Evolutionary conservation across 2,329 filamentous ascomycete species (phyloP), one percentile per base, ranked within the genome.

Genomic region (Niveomyces coronatus): DNA sequence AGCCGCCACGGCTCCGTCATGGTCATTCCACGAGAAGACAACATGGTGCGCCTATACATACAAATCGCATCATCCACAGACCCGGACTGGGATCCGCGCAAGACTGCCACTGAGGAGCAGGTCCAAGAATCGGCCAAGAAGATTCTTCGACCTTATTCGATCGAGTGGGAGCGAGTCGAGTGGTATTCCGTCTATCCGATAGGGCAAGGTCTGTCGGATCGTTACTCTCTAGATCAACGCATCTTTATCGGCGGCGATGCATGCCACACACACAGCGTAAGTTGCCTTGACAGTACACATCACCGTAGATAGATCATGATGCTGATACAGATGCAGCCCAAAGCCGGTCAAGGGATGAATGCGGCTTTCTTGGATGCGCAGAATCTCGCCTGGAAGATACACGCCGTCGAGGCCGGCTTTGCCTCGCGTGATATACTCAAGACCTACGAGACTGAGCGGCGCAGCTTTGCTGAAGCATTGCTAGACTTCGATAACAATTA

Each of bases 331-430:
- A 10, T 9, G 70, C 50, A 77, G 73, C 81, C 81, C 26, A 85
- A 85, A 64, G 82, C 81, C 22, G 82, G 82, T 2, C 82, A 85
- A 57, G 82, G 82, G 20, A 86, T 86, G 82, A 86, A 86, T 52
- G 82, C 82, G 0, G 81, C 80, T 4, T 85, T 86, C 61, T 65
- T 83, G 36, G 82, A 89, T 48, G 86, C 86, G 1, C 75, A 86
- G 43, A 96, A 95, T 58, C 68, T 96, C 28, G 88, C 88, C 7
- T 96, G 88, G 88, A 96, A 96, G 65, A 84, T 95, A 36, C 88
- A 94, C 55, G 79, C 84, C 24, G 89, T 95, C 9, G 87, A 94
- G 55, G 70, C 72, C 18, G 86, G 86, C 10, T 85, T 94, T 48
- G 85, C 86, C 1, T 64, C 78, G 20, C 80, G 84, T 44, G 74